Conservation (phyloP, 345 rosid species). For the Orychophragmus violaceus region DNA sequence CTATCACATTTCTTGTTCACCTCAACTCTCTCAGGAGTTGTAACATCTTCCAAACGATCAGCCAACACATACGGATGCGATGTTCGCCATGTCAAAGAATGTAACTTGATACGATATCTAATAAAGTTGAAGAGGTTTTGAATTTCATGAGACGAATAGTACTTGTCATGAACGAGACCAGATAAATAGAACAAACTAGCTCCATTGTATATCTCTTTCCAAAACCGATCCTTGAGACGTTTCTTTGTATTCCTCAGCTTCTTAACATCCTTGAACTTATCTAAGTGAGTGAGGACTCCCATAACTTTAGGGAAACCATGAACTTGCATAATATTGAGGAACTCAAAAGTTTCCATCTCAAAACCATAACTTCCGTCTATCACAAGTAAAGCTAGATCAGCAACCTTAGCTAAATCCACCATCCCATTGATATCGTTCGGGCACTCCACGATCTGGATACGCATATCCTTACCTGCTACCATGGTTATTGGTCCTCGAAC, state of each 20-base stretch:
- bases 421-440: constrained; percentile 86
- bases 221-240: constrained; percentile 75
- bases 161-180: constrained; percentile 64
- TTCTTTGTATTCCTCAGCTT: constrained; percentile 72
- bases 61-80: constrained; percentile 86
- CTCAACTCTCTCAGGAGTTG: constrained; percentile 73
- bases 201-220: constrained; percentile 59
- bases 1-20: constrained; percentile 75
- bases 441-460: constrained; percentile 81
- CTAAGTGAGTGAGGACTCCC: constrained; percentile 90
- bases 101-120: constrained; percentile 69
- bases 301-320: constrained; percentile 25
- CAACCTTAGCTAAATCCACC: constrained; percentile 76
- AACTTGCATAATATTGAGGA: constrained; percentile 73
- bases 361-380: constrained; percentile 85
- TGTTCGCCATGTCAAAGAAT: constrained; percentile 77
- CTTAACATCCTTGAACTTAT: constrained; percentile 73
- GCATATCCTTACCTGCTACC: constrained; percentile 72
- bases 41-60: constrained; percentile 93
- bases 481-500: constrained; percentile 74
- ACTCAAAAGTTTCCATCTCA: constrained; percentile 86
- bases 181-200: constrained; percentile 76
- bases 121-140: constrained; percentile 78
- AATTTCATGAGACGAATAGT: constrained; percentile 69
- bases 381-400: constrained; percentile 77